Conservation (phyloP, 2,329 filamentous ascomycete genomes). For the Trichophyton benhamiae region DNA sequence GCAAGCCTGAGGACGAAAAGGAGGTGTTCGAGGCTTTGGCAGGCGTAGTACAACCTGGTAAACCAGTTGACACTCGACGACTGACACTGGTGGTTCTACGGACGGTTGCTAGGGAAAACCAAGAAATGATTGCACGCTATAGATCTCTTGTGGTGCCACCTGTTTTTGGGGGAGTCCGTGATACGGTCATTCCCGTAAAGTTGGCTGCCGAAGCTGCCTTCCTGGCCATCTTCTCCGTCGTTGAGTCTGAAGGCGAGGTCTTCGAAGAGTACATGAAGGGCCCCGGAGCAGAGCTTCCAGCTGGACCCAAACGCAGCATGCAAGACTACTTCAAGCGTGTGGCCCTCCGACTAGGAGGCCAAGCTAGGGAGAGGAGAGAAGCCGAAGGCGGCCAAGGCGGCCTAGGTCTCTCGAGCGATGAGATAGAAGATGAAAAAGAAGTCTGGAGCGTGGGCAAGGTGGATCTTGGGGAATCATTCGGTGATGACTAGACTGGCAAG, state of each 20-base stretch:
- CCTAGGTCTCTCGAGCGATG: constrained; percentile 75
- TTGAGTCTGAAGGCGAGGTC: constrained; percentile 69
- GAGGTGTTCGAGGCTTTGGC: constrained; percentile 69
- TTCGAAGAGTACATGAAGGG: constrained; percentile 84
- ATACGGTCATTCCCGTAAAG: constrained; percentile 88
- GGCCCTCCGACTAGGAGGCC: constrained; percentile 67
- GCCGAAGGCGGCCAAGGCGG: constrained; percentile 84
- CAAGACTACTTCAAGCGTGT: constrained; percentile 95
- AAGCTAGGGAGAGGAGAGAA: constrained; percentile 78
- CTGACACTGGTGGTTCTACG: constrained; percentile 77
- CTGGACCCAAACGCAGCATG: constrained; percentile 76
- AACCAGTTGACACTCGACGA: constrained; percentile 69
- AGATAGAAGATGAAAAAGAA: constrained; percentile 87
- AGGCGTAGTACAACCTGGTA: constrained; percentile 61
- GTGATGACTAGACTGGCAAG: constrained; percentile 18
- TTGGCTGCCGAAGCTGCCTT: constrained; percentile 90
- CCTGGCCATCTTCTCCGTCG: constrained; percentile 77
- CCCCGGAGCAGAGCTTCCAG: constrained; percentile 51
- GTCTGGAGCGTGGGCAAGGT: constrained; percentile 91
- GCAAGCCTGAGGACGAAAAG: constrained; percentile 62
- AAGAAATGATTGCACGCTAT: constrained; percentile 71
- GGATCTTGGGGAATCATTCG: constrained; percentile 50
- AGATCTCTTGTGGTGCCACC: constrained; percentile 66
- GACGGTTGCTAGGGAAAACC: constrained; percentile 67
- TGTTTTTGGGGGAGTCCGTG: constrained; percentile 80